Conservation (phyloP, 352 stramenopile genomes). For the Blastocystis sp. region DNA sequence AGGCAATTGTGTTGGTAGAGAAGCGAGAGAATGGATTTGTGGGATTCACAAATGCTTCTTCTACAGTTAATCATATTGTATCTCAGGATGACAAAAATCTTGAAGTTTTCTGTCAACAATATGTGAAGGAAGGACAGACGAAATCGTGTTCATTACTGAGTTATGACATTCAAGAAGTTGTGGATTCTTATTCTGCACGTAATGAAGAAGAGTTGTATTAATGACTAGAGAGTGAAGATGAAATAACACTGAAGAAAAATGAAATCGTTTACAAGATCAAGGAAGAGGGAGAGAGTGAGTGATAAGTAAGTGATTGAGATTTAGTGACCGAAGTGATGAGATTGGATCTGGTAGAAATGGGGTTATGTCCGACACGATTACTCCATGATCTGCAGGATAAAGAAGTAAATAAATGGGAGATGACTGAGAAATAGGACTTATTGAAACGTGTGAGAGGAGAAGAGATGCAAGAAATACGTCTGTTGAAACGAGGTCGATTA, state of each 20-base stretch:
- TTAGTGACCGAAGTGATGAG: conserved; percentile 36
- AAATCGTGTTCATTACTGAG: neutral
- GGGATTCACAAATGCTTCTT: neutral
- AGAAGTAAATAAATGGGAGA: neutral
- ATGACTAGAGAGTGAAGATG: neutral
- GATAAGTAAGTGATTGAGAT: neutral
- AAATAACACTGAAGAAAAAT: neutral
- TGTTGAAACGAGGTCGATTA: conserved; percentile 44
- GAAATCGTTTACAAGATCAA: neutral
- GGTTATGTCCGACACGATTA: neutral
- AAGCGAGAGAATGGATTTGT: neutral
- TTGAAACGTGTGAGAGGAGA: conserved; percentile 7
- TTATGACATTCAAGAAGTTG: neutral
- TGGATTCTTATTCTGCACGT: neutral
- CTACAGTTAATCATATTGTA: neutral
- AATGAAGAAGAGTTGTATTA: neutral
- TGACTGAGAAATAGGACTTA: neutral
- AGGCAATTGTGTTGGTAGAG: neutral
- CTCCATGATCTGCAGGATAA: neutral
- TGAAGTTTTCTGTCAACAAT: neutral
- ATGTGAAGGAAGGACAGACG: neutral
- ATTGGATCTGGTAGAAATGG: conserved; percentile 28
- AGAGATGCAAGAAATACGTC: neutral
- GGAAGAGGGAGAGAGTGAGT: neutral
- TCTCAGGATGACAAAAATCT: neutral